Evolutionary conservation across 2,329 filamentous ascomycete species (phyloP), one percentile per base, ranked within the genome.

Genomic region (Drechmeria coniospora): DNA sequence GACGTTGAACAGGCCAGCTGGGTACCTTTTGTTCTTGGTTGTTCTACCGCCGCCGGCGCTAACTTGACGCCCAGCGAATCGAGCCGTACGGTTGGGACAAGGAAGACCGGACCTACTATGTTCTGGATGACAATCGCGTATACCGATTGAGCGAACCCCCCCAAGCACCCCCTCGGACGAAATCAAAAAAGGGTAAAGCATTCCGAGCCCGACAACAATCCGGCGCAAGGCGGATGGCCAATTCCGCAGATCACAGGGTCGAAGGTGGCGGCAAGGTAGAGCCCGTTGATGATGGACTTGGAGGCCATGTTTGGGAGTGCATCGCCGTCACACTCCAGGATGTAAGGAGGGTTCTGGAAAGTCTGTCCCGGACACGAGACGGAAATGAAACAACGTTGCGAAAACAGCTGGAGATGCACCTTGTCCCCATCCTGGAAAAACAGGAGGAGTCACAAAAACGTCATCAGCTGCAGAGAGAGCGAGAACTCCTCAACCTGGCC

Each of bases 111-210:
- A 75, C 74, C 20, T 92, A 95, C 47, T 92, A 79, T 45, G 76
- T 95, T 3, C 67, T 98, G 4, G 87, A 95, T 42, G 90, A 98
- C 49, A 92, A 94, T 43, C 72, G 90, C 36, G 62, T 98, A 23
- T 98, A 98, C 50, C 79, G 86, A 31, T 65, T 79, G 35, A 83
- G 80, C n/a, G 81, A 92, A 33, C 67, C 78, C 15, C 70, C 72
- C 6, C 54, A 64, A 5, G 56, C 62, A n/a, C 50, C 62, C 3
- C 59, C 63, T n/a, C 78, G 78, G 45, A 60, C 69, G 40, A 80
- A 74, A 42, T 69, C 66, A 15, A 75, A 74, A 40, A 78, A 73
- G 39, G 63, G 65, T 5, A 74, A 69, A 51, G 32, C 36, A 4
- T 39, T 28, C 20, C 43, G 41, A 10, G 71, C 65, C 31, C 65